Evolutionary conservation across 352 stramenopile genomes (phyloP), one percentile per base, ranked within the genome.

Genomic region (Phytophthora gonapodyides): DNA sequence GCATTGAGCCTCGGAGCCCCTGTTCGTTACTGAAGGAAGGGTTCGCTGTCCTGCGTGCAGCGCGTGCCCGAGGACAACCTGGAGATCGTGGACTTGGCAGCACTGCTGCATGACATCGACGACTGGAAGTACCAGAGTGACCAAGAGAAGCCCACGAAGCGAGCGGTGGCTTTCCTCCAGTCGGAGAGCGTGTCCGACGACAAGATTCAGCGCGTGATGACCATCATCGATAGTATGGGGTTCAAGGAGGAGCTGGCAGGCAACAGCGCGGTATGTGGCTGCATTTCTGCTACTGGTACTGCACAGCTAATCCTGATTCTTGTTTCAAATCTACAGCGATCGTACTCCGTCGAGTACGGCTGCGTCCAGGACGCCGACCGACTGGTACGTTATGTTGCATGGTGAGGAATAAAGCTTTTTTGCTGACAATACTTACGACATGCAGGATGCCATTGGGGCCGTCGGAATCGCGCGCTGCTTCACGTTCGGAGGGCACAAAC

Each of bases 391-490:
- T 58, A 9, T 9, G 24, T 12, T 45, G 17, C 6, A 9, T 13
- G 41, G 15, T 19, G 5, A 21, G 19, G 10, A 19, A n/a, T 31
- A 5, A 16, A 35, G 15, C 1, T 40, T 49, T n/a, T 37, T 16
- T 33, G 27, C n/a, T 37, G 30, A 13, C 8, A 43, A 41, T n/a
- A 33, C 13, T 15, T 21, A 16, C 7, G 30, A 34, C 36, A 30
- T 58, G 35, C 43, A 91, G 81, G 90, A 97, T 67, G 89, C 88
- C 8, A 96, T 97, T 61, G 90, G 88, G n/a, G 88, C 90, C 4
- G 87, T 97, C 13, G 90, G 90, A 57, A 96, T 97, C 45, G 90
- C 90, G 13, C 88, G 90, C 19, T 97, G 89, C 69, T 96, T 97
- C 67, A 96, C 90, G 19, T 97, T 89, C 53, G 88, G 88, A 59